These are phyloP conservation scores for Boletus tylopilopsis DNA, from an alignment of 768 basidiomycete genomes.

Conservation along the genomic window DNA sequence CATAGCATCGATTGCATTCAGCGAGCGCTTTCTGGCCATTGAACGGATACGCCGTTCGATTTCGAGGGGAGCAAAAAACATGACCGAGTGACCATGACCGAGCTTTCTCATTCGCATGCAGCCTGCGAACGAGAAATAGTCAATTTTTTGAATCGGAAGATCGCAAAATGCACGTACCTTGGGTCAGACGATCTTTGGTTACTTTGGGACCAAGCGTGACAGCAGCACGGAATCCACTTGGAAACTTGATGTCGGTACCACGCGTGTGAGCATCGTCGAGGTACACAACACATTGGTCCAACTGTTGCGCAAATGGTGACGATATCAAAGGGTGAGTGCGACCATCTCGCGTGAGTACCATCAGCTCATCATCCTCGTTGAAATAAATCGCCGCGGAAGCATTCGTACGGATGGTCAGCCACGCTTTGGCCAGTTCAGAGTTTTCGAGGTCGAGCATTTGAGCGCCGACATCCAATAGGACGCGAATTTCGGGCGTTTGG, in stretches of 20 bases:
- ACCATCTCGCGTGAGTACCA: constrained; percentile 30
- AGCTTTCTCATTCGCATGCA: constrained; percentile 54
- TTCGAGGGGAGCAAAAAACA: constrained; percentile 45
- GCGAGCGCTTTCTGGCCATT: constrained; percentile 9
- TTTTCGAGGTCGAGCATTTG: constrained; percentile 53
- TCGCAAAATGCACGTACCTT: constrained; percentile 23
- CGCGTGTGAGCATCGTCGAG: constrained; percentile 40
- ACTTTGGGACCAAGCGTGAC: constrained; percentile 38
- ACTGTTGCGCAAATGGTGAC: constrained; percentile 32
- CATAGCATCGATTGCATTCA: constrained; percentile 3
- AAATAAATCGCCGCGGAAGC: constrained; percentile 32
- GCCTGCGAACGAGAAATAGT: constrained; percentile 25
- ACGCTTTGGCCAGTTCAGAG: constrained; percentile 34
- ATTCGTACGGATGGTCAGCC: constrained; percentile 33
- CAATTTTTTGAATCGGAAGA: neutral
- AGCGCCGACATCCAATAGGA: constrained; percentile 53
- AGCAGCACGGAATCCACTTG: constrained; percentile 31
- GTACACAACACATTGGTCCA: constrained; percentile 35
- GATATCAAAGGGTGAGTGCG: constrained; percentile 26
- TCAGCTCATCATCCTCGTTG: constrained; percentile 30
- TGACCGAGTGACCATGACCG: constrained; percentile 44
- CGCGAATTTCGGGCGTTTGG: constrained; percentile 38
- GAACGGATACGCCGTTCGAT: constrained; percentile 37
- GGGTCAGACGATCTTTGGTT: constrained; percentile 34
- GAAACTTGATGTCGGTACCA: constrained; percentile 38